Percentiles rank a stretch among this genome's conserved stretches.
Evolutionary conservation across 148 eudicot species (phyloP).

Genomic region (Agrostemma githago): DNA sequence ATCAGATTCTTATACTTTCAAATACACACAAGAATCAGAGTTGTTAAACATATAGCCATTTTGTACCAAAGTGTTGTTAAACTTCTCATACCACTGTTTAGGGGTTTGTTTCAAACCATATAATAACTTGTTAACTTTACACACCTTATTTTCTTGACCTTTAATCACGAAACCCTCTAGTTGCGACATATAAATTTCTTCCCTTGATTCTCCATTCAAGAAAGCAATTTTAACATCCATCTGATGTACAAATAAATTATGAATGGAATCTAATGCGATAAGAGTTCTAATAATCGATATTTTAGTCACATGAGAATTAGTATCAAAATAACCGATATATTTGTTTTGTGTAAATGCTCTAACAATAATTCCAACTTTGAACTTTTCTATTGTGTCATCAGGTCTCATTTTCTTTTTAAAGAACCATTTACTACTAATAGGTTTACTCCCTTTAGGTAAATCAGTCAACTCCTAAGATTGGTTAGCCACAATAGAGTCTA

Average conservation of each 20-base stretch:
- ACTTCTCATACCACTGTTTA: background rate
- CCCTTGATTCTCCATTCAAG: background rate
- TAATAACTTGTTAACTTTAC: background rate
- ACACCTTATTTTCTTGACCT: background rate
- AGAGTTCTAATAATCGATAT: background rate
- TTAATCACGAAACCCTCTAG: background rate
- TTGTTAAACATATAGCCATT: background rate
- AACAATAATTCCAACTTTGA: background rate
- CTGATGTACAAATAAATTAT: background rate
- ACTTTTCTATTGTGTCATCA: too few relatives aligned
- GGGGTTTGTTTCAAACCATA: background rate
- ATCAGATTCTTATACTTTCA: background rate
- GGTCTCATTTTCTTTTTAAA: too few relatives aligned
- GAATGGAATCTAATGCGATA: background rate
- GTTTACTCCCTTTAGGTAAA: background rate
- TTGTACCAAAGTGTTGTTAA: background rate
- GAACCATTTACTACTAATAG: too few relatives aligned
- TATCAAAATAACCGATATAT: background rate
- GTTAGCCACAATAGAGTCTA: background rate
- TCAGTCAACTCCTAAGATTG: background rate
- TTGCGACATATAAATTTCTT: background rate
- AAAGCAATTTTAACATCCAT: background rate
- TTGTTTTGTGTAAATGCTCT: background rate
- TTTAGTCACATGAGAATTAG: background rate
- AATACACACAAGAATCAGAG: background rate